Base-by-base conservation (phyloP, 805 yeast species). In the Yarrowia sp. region DNA sequence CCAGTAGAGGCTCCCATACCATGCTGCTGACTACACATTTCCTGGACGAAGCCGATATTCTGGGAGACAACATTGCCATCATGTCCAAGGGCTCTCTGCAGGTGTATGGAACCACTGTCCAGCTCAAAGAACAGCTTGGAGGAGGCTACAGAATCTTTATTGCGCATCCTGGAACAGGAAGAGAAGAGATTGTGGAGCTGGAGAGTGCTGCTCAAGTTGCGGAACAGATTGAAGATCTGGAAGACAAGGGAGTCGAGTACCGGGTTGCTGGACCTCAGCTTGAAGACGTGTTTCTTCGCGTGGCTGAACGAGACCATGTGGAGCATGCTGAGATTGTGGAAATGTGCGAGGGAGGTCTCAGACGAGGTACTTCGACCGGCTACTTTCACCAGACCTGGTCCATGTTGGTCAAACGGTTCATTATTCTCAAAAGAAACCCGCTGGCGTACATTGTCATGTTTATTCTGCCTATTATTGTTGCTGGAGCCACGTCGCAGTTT, bases 11-110 rank as follows among this genome's bases (percentile, higher is more conserved):
- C 6, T 64, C 71, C 12, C 67, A 68, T 5, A 67, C 75, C 2
- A 68, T 75, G 28, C 66, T 75, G 28, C 66, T 75, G 26, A 75
- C 78, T 0, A 75, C 78, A 1, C 78, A 75, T 66, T 75, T 75
- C 65, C 67, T 75, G 28, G 78, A 75, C 54, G 78, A 75, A 54
- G 78, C 78, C 4, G 78, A 75, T 65, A 46, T 74, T n/a, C 68
- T 75, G 14, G 69, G 77, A 16, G 78, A 75, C 66, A 68, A 73
- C 21, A 66, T 75, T 44, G 75, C 73, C 11, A 74, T 75, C 41
- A 51, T 75, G 68, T 71, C 76, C 17, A 73, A 71, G 59, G 78
- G 78, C 10, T 67, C 66, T 2, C 62, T 75, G 36, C 70, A 69
- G 56, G 75, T 75, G 5, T 66, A 70, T 14, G 78, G 78, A 12